A percentile compares a stretch with the other conserved stretches of the same genome.
Evolutionary conservation across 2,329 filamentous ascomycete genomes (phyloP).

Genomic region (Fusarium pininemorale): DNA sequence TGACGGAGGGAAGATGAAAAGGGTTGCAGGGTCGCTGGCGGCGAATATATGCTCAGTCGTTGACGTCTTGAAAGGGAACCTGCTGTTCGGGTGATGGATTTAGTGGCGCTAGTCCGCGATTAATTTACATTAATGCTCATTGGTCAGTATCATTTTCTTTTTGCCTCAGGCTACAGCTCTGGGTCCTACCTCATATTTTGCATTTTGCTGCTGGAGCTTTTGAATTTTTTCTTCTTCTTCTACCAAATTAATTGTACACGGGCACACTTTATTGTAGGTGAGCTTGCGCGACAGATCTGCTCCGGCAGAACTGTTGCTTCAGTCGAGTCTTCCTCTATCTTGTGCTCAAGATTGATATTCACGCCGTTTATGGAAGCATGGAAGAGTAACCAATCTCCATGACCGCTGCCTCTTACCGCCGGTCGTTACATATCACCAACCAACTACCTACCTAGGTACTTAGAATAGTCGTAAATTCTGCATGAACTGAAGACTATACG

Average conservation of each 20-base stretch:
- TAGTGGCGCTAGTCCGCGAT: conserved; percentile 54
- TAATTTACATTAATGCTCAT: conserved; percentile 57
- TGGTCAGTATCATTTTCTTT: conserved; percentile 44
- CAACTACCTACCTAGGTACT: background rate
- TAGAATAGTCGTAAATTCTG: conserved; percentile 21
- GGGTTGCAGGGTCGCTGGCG: conserved; percentile 49
- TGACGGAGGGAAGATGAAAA: conserved; percentile 57
- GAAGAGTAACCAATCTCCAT: conserved; percentile 66
- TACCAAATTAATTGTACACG: conserved; percentile 69
- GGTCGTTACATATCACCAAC: conserved; percentile 68
- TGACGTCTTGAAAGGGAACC: conserved; percentile 52
- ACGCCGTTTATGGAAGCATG: conserved; percentile 79
- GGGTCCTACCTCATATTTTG: conserved; percentile 17
- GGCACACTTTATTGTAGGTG: conserved; percentile 78
- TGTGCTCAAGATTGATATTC: conserved; percentile 70
- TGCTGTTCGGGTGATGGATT: conserved; percentile 51
- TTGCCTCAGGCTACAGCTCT: conserved; percentile 51
- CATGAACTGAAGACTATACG: background rate
- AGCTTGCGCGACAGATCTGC: conserved; percentile 62
- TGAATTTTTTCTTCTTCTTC: conserved; percentile 45
- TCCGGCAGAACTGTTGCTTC: conserved; percentile 52
- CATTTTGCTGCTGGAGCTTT: conserved; percentile 33
- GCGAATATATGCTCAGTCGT: conserved; percentile 52
- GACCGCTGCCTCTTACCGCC: conserved; percentile 77
- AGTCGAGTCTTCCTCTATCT: conserved; percentile 77